Conservation (phyloP, 805 yeast species). For the Kuraishia cidri region DNA sequence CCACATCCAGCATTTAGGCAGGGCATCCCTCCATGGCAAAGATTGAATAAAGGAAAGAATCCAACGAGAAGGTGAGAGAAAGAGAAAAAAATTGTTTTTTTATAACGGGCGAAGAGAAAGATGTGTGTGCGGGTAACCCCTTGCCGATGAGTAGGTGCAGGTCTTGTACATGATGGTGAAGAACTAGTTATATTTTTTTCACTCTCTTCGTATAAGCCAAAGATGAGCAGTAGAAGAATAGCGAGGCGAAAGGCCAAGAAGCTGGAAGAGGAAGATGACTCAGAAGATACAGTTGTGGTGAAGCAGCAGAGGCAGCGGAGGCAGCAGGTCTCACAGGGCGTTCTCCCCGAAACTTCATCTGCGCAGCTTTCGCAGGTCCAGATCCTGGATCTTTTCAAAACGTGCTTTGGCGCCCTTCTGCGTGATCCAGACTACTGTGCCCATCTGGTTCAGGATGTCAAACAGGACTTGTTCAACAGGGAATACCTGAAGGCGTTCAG, state of each 20-base stretch:
- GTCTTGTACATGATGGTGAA: too few relatives aligned
- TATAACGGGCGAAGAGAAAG: too few relatives aligned
- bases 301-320: too few relatives aligned
- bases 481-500: conserved; percentile 67
- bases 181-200: too few relatives aligned
- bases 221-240: conserved; percentile 23
- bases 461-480: conserved; percentile 59
- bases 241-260: conserved; percentile 18
- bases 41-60: too few relatives aligned
- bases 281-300: conserved; percentile 1
- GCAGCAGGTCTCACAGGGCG: conserved; percentile 1
- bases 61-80: too few relatives aligned
- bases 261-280: conserved; percentile 5
- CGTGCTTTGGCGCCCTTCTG: conserved; percentile 3
- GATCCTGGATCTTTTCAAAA: conserved; percentile 26
- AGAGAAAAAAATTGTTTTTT: too few relatives aligned
- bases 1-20: too few relatives aligned
- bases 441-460: conserved; percentile 57
- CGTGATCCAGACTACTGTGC: not conserved
- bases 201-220: not conserved
- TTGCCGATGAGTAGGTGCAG: too few relatives aligned
- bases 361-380: conserved; percentile 23
- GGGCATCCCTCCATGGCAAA: too few relatives aligned
- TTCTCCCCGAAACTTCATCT: conserved; percentile 25
- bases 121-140: too few relatives aligned